phyloP scores from a whole-genome alignment of 2,329 filamentous ascomycete species.

The Talaromyces amestolkiae region DNA sequence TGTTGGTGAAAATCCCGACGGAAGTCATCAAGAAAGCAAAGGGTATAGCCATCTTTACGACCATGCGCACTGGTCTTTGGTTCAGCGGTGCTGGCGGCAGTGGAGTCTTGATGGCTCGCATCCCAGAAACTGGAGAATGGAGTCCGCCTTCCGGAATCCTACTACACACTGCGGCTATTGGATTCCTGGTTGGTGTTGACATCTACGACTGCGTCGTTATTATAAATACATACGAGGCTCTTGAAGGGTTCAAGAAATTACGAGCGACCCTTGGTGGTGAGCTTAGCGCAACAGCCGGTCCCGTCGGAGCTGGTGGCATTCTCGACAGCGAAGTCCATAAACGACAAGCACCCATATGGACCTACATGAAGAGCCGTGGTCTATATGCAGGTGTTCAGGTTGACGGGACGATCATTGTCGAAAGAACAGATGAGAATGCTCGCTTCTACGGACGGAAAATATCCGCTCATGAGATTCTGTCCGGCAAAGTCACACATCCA shows the following conservation, averaged over 20 bases:
- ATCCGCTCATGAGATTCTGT: constrained; percentile 61
- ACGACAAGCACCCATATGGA: constrained; percentile 70
- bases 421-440: constrained; percentile 84
- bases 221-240: constrained; percentile 79
- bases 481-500: constrained; percentile 58
- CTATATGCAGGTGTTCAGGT: constrained; percentile 84
- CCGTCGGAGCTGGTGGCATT: constrained; percentile 70
- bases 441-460: constrained; percentile 73
- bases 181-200: constrained; percentile 87
- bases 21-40: constrained; percentile 85
- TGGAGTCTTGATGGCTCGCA: constrained; percentile 78
- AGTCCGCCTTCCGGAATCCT: constrained; percentile 87
- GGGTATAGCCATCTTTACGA: constrained; percentile 89
- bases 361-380: constrained; percentile 84
- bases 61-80: constrained; percentile 91
- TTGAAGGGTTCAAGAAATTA: constrained; percentile 79
- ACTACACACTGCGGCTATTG: constrained; percentile 82
- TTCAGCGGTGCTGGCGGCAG: constrained; percentile 87
- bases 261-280: constrained; percentile 79
- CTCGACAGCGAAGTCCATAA: constrained; percentile 69
- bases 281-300: constrained; percentile 72
- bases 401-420: constrained; percentile 82
- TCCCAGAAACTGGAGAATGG: constrained; percentile 78
- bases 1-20: constrained; percentile 79
- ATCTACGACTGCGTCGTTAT: constrained; percentile 95